Percentiles rank a stretch among this genome's conserved stretches.
phyloP scores from a whole-genome alignment of 2,329 filamentous ascomycete genomes.

The Cercospora sp. region DNA sequence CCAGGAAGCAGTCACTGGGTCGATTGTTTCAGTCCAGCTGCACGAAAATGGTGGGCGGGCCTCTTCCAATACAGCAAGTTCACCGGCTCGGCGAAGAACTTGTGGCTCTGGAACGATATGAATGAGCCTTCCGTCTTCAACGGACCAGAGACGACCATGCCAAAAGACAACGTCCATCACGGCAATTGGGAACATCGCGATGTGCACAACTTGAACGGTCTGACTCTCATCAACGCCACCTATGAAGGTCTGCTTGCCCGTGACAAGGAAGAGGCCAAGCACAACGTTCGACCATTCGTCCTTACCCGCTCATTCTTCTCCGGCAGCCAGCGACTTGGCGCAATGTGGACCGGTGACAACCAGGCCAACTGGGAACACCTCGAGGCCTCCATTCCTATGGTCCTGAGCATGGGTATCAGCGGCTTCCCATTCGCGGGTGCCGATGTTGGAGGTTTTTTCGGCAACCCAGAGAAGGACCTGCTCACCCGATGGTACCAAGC shows the following conservation, averaged over 20 bases:
- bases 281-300: conserved; percentile 71
- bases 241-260: conserved; percentile 80
- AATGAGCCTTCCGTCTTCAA: conserved; percentile 99
- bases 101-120: conserved; percentile 99
- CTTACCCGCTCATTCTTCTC: conserved; percentile 91
- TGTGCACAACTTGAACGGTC: conserved; percentile 90
- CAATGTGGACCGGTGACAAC: conserved; percentile 99
- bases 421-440: conserved; percentile 94
- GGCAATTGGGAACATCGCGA: conserved; percentile 96
- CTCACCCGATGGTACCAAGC: conserved; percentile 95
- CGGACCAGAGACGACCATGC: conserved; percentile 96
- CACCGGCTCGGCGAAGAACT: conserved; percentile 81
- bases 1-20: conserved; percentile 96
- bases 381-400: conserved; percentile 87
- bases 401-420: conserved; percentile 86
- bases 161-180: conserved; percentile 92
- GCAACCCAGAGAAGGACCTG: conserved; percentile 90
- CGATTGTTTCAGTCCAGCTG: conserved; percentile 91
- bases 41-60: conserved; percentile 84
- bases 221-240: conserved; percentile 94
- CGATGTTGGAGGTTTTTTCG: conserved; percentile 97
- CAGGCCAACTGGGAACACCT: conserved; percentile 90
- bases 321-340: conserved; percentile 83
- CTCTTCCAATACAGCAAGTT: conserved; percentile 88
- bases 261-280: conserved; percentile 73